phyloP scores from a whole-genome alignment of 495 filamentous ascomycete species.

The Elaphomyces granulatus region DNA sequence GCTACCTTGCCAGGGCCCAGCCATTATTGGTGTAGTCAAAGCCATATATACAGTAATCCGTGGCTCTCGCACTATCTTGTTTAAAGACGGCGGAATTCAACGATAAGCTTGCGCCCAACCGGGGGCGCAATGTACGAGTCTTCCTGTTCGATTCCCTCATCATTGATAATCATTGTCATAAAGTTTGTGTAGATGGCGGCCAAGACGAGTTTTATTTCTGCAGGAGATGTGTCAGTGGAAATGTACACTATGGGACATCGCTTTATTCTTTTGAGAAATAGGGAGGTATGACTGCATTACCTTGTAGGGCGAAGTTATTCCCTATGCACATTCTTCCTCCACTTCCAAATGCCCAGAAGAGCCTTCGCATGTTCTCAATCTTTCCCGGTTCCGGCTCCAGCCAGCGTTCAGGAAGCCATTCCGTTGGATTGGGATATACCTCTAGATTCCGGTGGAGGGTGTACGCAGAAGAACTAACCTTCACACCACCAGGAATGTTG shows the following conservation, averaged over 20 bases:
- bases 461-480: conserved; percentile 48
- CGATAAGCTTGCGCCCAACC: conserved; percentile 19
- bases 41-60: too few species aligned
- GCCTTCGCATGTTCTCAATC: conserved; percentile 38
- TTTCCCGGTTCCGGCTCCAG: conserved; percentile 20
- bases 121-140: conserved; percentile 44
- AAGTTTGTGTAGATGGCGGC: conserved; percentile 52
- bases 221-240: too few species aligned
- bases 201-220: conserved; percentile 48
- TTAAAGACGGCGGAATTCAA: too few species aligned
- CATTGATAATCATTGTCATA: conserved; percentile 37
- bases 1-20: too few species aligned
- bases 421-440: conserved; percentile 38
- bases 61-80: too few species aligned
- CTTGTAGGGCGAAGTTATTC: conserved; percentile 57
- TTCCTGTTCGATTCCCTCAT: conserved; percentile 38
- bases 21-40: too few species aligned
- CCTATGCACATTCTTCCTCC: conserved; percentile 70
- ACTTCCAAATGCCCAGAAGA: conserved; percentile 67
- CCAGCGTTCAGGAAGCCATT: conserved; percentile 45
- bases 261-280: too few species aligned
- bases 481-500: conserved; percentile 42
- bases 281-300: too few species aligned
- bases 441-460: conserved; percentile 47
- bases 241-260: too few species aligned